These are phyloP conservation scores for Piedraia hortae DNA, from an alignment of 2,329 filamentous ascomycete genomes.

Conservation along the genomic window DNA sequence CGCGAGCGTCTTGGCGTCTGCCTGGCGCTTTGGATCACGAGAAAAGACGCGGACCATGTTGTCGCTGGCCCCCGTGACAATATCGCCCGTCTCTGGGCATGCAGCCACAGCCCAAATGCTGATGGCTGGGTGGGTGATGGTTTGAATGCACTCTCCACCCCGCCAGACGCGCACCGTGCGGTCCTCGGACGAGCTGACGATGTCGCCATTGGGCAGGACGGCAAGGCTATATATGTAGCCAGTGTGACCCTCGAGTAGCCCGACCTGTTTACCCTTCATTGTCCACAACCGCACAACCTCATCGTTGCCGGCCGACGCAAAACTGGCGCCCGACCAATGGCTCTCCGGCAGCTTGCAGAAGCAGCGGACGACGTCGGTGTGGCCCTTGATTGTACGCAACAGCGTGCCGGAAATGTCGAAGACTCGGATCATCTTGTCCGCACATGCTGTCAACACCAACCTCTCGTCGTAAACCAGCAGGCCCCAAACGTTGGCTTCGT, in stretches of 20 bases:
- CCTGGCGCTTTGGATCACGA: conserved; percentile 38
- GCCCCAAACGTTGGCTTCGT: conserved; percentile 70
- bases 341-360: conserved; percentile 50
- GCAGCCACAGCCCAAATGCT: conserved; percentile 88
- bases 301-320: conserved; percentile 86
- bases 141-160: conserved; percentile 60
- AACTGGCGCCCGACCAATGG: conserved; percentile 63
- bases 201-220: conserved; percentile 51
- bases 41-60: conserved; percentile 65
- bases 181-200: conserved; percentile 82
- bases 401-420: conserved; percentile 42
- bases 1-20: conserved; percentile 31
- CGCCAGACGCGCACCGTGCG: conserved; percentile 80
- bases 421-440: conserved; percentile 68
- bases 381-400: conserved; percentile 35
- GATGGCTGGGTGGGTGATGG: conserved; percentile 87
- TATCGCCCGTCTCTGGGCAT: conserved; percentile 58
- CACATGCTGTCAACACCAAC: conserved; percentile 56
- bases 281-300: conserved; percentile 72
- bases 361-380: conserved; percentile 65
- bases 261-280: conserved; percentile 46
- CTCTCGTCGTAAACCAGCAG: conserved; percentile 57
- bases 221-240: conserved; percentile 81
- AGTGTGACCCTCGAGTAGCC: conserved; percentile 62
- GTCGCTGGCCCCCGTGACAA: conserved; percentile 82